Evolutionary conservation across 2,329 filamentous ascomycete genomes (phyloP).

Genomic region (Nothopassalora personata): DNA sequence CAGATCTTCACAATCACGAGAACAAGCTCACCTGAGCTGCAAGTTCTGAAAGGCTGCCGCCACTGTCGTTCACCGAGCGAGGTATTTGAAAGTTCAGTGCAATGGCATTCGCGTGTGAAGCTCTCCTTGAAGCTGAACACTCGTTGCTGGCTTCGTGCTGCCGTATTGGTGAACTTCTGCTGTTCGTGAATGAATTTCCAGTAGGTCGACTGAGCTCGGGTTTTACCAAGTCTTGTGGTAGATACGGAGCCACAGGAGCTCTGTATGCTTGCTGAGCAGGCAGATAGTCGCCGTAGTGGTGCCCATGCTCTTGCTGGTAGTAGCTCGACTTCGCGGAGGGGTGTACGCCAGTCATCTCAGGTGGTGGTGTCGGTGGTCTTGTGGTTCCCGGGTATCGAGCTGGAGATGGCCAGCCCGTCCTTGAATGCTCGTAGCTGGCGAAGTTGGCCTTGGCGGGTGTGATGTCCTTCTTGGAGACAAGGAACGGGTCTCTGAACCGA

Average conservation of each 20-base stretch:
- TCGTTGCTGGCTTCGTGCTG: conserved; percentile 11
- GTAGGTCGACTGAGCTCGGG: conserved; percentile 9
- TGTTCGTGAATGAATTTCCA: conserved; percentile 9
- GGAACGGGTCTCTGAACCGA: conserved; percentile 33
- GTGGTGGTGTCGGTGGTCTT: conserved; percentile 32
- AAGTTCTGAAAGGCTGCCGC: conserved; percentile 74
- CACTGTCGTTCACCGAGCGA: conserved; percentile 65
- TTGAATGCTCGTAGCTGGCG: conserved; percentile 13
- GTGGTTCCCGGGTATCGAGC: conserved; percentile 15
- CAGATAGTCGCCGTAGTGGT: conserved; percentile 22
- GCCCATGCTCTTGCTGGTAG: conserved; percentile 26
- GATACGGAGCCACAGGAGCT: conserved; percentile 20
- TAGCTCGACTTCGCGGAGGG: conserved; percentile 17
- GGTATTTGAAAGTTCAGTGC: conserved; percentile 63
- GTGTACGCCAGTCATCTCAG: conserved; percentile 32
- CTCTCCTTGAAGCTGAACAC: conserved; percentile 12
- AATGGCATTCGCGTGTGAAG: conserved; percentile 36
- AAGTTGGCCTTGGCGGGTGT: conserved; percentile 9
- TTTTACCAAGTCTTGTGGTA: conserved; percentile 13
- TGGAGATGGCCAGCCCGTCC: conserved; percentile 17
- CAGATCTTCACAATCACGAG: background rate
- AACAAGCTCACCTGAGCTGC: conserved; percentile 63
- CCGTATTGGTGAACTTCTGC: conserved; percentile 20
- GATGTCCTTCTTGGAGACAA: conserved; percentile 24
- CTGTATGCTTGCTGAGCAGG: conserved; percentile 18